Evolutionary conservation across 2,329 filamentous ascomycete genomes (phyloP).

Genomic region (Beauveria scarabaeidicola): DNA sequence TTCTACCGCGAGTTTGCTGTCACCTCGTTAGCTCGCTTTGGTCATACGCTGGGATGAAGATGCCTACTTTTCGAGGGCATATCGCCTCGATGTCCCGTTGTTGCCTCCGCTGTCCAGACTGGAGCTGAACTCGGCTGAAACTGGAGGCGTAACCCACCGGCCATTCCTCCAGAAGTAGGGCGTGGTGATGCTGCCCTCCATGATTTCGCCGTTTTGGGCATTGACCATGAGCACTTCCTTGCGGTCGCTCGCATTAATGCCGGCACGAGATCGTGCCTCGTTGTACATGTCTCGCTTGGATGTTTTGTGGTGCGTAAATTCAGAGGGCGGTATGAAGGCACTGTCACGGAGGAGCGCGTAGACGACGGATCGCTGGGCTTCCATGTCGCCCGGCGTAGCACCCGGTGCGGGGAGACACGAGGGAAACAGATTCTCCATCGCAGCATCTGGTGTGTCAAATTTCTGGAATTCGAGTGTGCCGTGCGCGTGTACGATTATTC

Average conservation of each 20-base stretch:
- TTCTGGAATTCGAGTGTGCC: slow-evolving; percentile 38
- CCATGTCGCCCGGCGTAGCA: slow-evolving; percentile 14
- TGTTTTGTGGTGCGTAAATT: slow-evolving; percentile 83
- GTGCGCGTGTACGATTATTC: slow-evolving; percentile 42
- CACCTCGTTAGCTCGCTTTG: neutral
- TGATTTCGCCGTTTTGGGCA: slow-evolving; percentile 50
- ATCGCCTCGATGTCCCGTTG: slow-evolving; percentile 71
- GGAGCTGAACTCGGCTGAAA: slow-evolving; percentile 33
- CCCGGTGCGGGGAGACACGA: slow-evolving; percentile 39
- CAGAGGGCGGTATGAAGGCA: slow-evolving; percentile 34
- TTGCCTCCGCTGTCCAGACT: slow-evolving; percentile 61
- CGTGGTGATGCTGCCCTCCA: slow-evolving; percentile 79
- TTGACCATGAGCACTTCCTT: slow-evolving; percentile 74
- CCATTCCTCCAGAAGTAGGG: slow-evolving; percentile 69
- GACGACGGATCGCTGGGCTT: slow-evolving; percentile 20
- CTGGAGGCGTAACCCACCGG: slow-evolving; percentile 71
- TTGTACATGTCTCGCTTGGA: slow-evolving; percentile 66
- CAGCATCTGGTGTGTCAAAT: slow-evolving; percentile 27
- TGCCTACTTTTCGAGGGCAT: slow-evolving; percentile 62
- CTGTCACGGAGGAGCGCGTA: slow-evolving; percentile 39
- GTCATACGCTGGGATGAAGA: neutral
- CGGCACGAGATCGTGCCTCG: slow-evolving; percentile 53
- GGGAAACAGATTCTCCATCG: slow-evolving; percentile 50
- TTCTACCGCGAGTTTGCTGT: slow-evolving; percentile 55
- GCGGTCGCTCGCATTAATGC: slow-evolving; percentile 40